These are phyloP conservation scores for Zygosaccharomyces pseudorouxii DNA, from an alignment of 805 yeast species.

Conservation along the genomic window DNA sequence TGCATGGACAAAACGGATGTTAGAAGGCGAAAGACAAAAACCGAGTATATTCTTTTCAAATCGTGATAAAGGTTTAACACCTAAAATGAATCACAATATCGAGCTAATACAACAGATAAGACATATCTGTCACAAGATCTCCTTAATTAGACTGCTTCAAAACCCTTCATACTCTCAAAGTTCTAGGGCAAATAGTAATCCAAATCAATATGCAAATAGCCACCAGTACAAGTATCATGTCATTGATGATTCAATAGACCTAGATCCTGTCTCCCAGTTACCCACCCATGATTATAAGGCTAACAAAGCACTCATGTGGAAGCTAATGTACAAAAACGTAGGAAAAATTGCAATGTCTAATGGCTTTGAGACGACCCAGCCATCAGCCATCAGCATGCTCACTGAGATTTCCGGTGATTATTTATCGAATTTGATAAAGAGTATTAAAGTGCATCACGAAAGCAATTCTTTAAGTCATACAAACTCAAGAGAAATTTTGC, in stretches of 20 bases:
- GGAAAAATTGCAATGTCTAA: conserved; percentile 83
- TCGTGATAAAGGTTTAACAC: conserved; percentile 53
- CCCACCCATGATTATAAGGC: conserved; percentile 57
- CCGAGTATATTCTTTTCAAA: conserved; percentile 37
- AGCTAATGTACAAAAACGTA: conserved; percentile 62
- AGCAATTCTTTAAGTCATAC: conserved; percentile 40
- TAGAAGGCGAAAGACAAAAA: conserved; percentile 38
- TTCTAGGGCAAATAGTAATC: conserved; percentile 13
- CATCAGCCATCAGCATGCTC: conserved; percentile 69
- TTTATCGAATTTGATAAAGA: conserved; percentile 64
- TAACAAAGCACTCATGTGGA: conserved; percentile 56
- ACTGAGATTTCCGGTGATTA: conserved; percentile 82
- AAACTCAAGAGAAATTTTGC: conserved; percentile 43
- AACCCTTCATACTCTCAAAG: conserved; percentile 24
- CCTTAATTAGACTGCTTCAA: conserved; percentile 86
- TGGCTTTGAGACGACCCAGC: conserved; percentile 84
- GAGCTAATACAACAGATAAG: conserved; percentile 82
- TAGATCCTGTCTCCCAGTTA: conserved; percentile 78
- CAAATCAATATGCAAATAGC: conserved; percentile 19
- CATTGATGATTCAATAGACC: conserved; percentile 57
- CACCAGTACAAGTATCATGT: conserved; percentile 37
- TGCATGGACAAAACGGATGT: conserved; percentile 38
- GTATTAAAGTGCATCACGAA: conserved; percentile 69
- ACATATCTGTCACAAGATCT: conserved; percentile 80
- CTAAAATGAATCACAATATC: conserved; percentile 60